Evolutionary conservation across 177 flowering plant genomes (phyloP), one percentile per base, ranked within the genome.

Genomic region (Vitis hybrid): DNA sequence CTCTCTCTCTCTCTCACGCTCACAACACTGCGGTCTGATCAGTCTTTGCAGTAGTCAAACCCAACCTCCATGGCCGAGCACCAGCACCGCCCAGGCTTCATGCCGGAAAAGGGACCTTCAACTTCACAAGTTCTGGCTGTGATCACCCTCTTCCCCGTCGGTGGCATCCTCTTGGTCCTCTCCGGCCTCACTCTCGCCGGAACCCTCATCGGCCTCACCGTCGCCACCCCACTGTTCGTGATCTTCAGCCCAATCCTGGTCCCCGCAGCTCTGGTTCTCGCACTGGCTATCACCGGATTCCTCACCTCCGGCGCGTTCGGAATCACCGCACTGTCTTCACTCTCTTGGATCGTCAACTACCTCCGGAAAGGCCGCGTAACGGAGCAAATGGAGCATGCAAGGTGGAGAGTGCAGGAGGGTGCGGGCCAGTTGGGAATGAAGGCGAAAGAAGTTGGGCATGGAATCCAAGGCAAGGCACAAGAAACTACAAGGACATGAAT

Each of bases 301-400:
- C 66, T 94, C 38, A 76, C 92, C 0, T 87, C 97, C 0, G 92
- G 98, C 1, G 94, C 85, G 0, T 87, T 94, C 44, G 92, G 98
- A 53, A 54, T 92, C 22, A 86, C 94, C 0, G 97, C 80, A 2
- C 72, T 93, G 11, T 86, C 95, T 2, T 80, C 93, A 0, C 61
- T 93, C 7, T 77, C 93, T 1, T 88, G 92, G 90, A 66, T 88
- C 11, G 59, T 75, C 1, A 85, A 79, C 12, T 81, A 77, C 75
- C 4, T 87, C 19, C 68, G 90, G 1, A 62, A 79, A 20, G 58
- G 51, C 7, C 1, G 50, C n/a, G 8, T 69, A 67, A 77, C 80
- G 28, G 86, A 80, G 71, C 76, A 76, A 49, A 4, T 79, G 77
- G 90, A 89, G 17, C 77, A 77, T 2, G 84, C 81, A 0, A 82